Evolutionary conservation across 2,329 filamentous ascomycete species (phyloP), one percentile per base, ranked within the genome.

Genomic region (Diaporthe batatas): DNA sequence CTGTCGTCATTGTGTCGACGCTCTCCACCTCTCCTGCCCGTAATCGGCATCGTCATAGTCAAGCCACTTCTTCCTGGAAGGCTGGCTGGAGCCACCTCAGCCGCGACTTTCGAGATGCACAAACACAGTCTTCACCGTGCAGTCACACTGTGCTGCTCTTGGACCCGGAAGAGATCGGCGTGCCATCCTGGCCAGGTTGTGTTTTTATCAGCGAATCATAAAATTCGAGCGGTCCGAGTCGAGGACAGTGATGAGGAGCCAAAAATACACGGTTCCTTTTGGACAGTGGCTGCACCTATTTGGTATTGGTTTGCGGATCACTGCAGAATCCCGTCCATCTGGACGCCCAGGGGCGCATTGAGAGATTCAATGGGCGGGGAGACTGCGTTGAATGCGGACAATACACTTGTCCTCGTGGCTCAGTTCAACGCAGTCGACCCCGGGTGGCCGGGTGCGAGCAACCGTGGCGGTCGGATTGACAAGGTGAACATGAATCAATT

Each of bases 141-240:
- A 49, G n/a, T 62, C 51, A 32, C 3, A 73, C 71, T 72, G 65
- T 72, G 53, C 68, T 58, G 39, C 68, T 53, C 23, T 67, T 57
- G 59, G 25, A 5, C 36, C 49, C 34, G 58, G 68, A 42, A 58
- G 72, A 34, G 47, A 57, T 64, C 53, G 70, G 54, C 72, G 36
- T 49, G 54, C 29, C 3, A 68, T 68, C 62, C 69, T 68, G 47
- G 55, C 34, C 69, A 64, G 62, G 44, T 65, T 62, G 36, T 49
- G 39, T 39, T 55, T 73, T 72, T 69, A 68, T 73, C 69, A 51
- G 36, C 72, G 59, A 73, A 73, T 73, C 72, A 73, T 55, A 69
- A 64, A 73, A 73, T 72, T 73, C 64, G 64, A 62, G 70, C 62
- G 32, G 53, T 57, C 55, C 59, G 55, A 53, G 47, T 39, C n/a